Base-by-base conservation (phyloP, 2,329 filamentous ascomycete species). In the Xylariaceae sp. region DNA sequence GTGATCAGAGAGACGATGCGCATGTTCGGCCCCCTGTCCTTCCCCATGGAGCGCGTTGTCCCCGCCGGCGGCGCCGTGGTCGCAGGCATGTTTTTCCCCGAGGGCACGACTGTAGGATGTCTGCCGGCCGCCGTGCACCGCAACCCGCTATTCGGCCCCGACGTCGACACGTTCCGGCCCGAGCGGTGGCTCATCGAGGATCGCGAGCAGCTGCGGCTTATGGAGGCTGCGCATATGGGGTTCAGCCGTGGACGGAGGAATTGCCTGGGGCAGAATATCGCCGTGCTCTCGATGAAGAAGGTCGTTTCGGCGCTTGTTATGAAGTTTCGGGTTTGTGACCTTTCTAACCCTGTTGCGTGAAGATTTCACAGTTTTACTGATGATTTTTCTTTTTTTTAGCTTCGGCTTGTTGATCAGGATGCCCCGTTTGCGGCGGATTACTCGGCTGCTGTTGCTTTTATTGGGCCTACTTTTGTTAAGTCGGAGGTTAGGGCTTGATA, bases 201-300 rank as follows among this genome's bases (percentile, higher is more conserved):
- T 46, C 54, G 47, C n/a, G 61, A 65, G 50, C 51, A 44, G 40
- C 43, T 65, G 43, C 53, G 59, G 19, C 42, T 42, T 34, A 66
- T 65, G 63, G 64, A 65, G 34, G 60, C 63, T 9, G 41, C 59
- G 19, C 62, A 63, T 30, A 62, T 65, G 59, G 62, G 63, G 2
- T 66, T 66, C 22, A 64, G 63, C 48, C 59, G 63, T 2, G 64
- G 63, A 9, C 55, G 58, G 29, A 56, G 61, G 18, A 57, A 34
- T 12, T 65, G 62, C 32, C 22, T 64, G 8, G 64, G 64, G 2
- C 59, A 63, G 49, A 45, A 64, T 39, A 63, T 66, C 37, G 64
- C 62, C 10, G 43, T 60, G 2, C 40, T 66, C 49, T 61, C 62
- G 37, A 64, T 66, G 57, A 66, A 63, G 47, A 64, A 65, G 47